phyloP scores from a whole-genome alignment of 257 asterid genomes.

The Gardenia jasminoides region DNA sequence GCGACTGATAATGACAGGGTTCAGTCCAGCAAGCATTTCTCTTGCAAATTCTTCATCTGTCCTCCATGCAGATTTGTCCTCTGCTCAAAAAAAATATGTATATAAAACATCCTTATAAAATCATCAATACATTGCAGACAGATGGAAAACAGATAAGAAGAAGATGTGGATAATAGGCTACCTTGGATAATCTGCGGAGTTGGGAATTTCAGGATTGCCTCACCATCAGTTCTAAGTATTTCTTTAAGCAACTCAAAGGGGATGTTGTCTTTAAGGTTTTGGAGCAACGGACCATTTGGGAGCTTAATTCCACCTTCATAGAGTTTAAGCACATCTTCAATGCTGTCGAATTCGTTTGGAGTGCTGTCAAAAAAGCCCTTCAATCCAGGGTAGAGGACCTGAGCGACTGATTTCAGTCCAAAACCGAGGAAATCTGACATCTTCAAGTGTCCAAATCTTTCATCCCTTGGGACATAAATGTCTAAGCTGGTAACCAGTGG shows the following conservation, averaged over 20 bases:
- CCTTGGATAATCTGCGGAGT: constrained; percentile 64
- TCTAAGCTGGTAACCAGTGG: constrained; percentile 22
- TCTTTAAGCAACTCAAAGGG: constrained; percentile 57
- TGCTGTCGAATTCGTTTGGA: constrained; percentile 60
- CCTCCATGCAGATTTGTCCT: constrained; percentile 64
- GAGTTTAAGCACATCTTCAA: constrained; percentile 59
- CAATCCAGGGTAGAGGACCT: constrained; percentile 57
- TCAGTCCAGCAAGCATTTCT: constrained; percentile 79
- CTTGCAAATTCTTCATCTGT: constrained; percentile 76
- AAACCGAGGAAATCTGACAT: constrained; percentile 56
- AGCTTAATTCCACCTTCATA: constrained; percentile 46
- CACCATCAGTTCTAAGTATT: constrained; percentile 61
- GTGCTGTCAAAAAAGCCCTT: constrained; percentile 47
- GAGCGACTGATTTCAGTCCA: constrained; percentile 55
- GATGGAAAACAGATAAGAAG: background rate
- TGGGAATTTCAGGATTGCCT: constrained; percentile 51
- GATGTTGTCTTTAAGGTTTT: constrained; percentile 34
- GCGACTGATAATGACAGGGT: constrained; percentile 59
- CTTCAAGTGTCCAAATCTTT: constrained; percentile 38
- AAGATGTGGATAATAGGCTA: constrained; percentile 14
- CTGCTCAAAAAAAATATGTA: constrained; percentile 28
- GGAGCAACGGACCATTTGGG: constrained; percentile 33
- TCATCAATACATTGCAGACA: background rate
- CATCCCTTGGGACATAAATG: constrained; percentile 42
- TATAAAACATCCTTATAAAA: background rate